Evolutionary conservation across 2,329 filamentous ascomycete species (phyloP).

Genomic region (Emergomyces pasteurianus): DNA sequence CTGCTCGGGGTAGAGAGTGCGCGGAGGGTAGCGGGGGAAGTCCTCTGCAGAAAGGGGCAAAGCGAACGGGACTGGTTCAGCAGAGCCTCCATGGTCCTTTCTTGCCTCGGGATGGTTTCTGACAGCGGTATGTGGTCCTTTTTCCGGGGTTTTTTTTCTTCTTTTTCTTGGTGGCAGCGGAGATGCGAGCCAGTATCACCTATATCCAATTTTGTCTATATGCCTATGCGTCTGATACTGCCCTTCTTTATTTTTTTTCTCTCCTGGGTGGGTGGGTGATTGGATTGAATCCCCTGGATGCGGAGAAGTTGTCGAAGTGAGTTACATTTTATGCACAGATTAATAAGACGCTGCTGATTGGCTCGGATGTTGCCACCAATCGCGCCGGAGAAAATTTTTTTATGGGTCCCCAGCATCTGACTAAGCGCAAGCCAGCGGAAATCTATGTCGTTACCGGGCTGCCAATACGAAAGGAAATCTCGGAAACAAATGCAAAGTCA

Average conservation of each 20-base stretch:
- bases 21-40: conserved; percentile 80
- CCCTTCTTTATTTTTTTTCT: not conserved
- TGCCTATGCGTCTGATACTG: not conserved
- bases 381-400: not conserved
- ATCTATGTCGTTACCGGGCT: too few relatives aligned
- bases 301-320: too few relatives aligned
- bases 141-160: not conserved
- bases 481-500: too few relatives aligned
- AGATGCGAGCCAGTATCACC: not conserved
- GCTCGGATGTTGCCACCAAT: not conserved
- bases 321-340: not conserved
- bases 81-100: conserved; percentile 72
- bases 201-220: not conserved
- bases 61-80: conserved; percentile 91
- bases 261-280: not conserved
- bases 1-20: conserved; percentile 62
- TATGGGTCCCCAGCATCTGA: not conserved
- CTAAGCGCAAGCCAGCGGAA: too few relatives aligned
- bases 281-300: not conserved
- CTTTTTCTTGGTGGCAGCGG: not conserved
- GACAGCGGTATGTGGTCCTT: not conserved
- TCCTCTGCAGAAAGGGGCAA: conserved; percentile 95
- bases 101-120: not conserved
- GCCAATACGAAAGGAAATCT: too few relatives aligned
- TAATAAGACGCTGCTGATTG: conserved; percentile 13